Evolutionary conservation across 2,329 filamentous ascomycete genomes (phyloP).

Genomic region (Aaosphaeria pasadenensis): DNA sequence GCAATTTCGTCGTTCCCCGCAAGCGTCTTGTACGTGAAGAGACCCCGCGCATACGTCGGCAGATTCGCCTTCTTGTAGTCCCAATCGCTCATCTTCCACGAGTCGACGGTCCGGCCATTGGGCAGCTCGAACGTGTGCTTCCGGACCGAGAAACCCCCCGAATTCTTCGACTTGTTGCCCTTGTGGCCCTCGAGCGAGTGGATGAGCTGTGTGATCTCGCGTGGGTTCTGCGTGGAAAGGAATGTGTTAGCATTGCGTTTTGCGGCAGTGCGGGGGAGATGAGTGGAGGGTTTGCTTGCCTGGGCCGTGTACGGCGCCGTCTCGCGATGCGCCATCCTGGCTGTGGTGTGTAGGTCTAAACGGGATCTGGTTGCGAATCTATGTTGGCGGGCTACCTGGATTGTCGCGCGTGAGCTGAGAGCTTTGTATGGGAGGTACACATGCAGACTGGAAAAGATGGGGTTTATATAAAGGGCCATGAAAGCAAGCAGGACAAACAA

Average conservation of each 20-base stretch:
- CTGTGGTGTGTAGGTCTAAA: constrained; percentile 8
- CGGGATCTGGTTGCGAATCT: not conserved
- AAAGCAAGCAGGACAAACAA: constrained; percentile 3
- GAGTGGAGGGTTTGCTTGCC: too few relatives aligned
- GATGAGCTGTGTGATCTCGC: constrained; percentile 66
- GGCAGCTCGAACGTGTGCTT: constrained; percentile 74
- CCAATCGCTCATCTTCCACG: constrained; percentile 92
- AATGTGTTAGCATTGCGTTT: too few relatives aligned
- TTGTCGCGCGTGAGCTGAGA: constrained; percentile 11
- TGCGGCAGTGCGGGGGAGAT: too few relatives aligned
- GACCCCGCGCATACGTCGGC: constrained; percentile 86
- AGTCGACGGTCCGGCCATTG: constrained; percentile 69
- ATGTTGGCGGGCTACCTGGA: constrained; percentile 10
- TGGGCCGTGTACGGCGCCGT: constrained; percentile 57
- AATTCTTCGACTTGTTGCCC: constrained; percentile 43
- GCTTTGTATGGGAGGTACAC: constrained; percentile 4
- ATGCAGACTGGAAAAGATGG: constrained; percentile 12
- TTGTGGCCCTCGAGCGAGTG: constrained; percentile 60
- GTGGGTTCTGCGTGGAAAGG: constrained; percentile 57
- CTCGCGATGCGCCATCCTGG: constrained; percentile 51
- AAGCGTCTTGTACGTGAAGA: constrained; percentile 78
- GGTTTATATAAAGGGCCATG: constrained; percentile 6
- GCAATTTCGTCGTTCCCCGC: constrained; percentile 72
- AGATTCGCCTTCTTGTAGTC: constrained; percentile 88
- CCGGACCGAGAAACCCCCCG: constrained; percentile 67